phyloP scores from a whole-genome alignment of 345 rosid genomes.

The Punica granatum region DNA sequence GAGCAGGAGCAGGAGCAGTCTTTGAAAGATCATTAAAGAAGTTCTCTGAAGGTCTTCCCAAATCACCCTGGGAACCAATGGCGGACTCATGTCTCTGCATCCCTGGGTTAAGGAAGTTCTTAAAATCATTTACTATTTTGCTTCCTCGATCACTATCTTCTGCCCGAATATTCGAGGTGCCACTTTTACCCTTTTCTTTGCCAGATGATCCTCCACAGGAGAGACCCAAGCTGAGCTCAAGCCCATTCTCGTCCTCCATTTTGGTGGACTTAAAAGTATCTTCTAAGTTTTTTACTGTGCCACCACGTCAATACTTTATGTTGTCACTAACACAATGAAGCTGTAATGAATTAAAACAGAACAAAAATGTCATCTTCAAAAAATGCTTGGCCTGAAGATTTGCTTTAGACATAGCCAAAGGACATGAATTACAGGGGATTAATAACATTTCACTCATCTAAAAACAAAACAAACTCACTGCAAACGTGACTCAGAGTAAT shows the following conservation, averaged over 20 bases:
- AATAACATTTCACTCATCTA: too few relatives aligned
- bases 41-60: constrained; percentile 59
- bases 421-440: neutral
- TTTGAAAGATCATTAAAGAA: constrained; percentile 78
- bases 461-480: too few relatives aligned
- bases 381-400: neutral
- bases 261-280: neutral
- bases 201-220: constrained; percentile 77
- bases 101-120: constrained; percentile 54
- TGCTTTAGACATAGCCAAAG: neutral
- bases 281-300: neutral
- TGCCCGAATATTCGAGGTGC: constrained; percentile 35
- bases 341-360: neutral
- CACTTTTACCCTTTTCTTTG: constrained; percentile 58
- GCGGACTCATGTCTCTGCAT: constrained; percentile 51
- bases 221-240: constrained; percentile 93
- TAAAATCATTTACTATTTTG: constrained; percentile 65
- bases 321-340: neutral
- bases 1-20: too few relatives aligned
- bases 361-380: neutral
- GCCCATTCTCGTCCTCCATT: constrained; percentile 87
- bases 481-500: too few relatives aligned
- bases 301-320: neutral
- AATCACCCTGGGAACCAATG: constrained; percentile 54
- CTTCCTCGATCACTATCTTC: constrained; percentile 68